These are phyloP conservation scores for Cucumis hystrix DNA, from an alignment of 306 rosid genomes.

Conservation along the genomic window DNA sequence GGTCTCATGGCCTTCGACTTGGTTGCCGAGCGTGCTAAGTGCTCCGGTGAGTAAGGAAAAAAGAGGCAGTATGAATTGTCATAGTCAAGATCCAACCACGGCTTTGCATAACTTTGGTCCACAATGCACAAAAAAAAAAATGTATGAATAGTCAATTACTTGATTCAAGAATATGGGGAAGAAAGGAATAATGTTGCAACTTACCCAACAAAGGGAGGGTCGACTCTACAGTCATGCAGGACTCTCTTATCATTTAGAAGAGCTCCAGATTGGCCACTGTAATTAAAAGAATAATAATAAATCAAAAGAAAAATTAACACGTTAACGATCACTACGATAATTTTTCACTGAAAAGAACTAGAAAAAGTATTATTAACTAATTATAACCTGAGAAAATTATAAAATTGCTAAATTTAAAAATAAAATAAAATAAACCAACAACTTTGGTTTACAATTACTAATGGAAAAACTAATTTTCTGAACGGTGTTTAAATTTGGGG, in stretches of 20 bases:
- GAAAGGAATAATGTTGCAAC: slow-evolving; percentile 6
- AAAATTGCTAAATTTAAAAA: neutral
- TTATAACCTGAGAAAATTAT: neutral
- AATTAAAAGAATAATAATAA: slow-evolving; percentile 9
- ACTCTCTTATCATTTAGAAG: slow-evolving; percentile 26
- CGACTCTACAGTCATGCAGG: slow-evolving; percentile 62
- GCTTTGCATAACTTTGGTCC: slow-evolving; percentile 60
- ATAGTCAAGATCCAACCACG: slow-evolving; percentile 70
- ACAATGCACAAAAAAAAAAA: slow-evolving; percentile 12
- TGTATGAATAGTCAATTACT: slow-evolving; percentile 10
- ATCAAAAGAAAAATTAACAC: slow-evolving; percentile 3
- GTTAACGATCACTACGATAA: neutral
- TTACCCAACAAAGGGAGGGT: slow-evolving; percentile 89
- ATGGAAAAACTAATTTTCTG: neutral
- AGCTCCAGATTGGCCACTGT: slow-evolving; percentile 25
- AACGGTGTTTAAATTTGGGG: neutral
- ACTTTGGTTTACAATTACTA: neutral
- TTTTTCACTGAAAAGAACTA: neutral
- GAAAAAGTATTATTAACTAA: neutral
- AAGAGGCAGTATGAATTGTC: slow-evolving; percentile 71
- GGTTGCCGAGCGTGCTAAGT: slow-evolving; percentile 56
- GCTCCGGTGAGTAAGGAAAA: slow-evolving; percentile 87
- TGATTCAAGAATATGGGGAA: neutral
- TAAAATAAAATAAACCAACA: neutral
- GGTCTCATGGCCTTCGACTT: slow-evolving; percentile 60